Base-by-base conservation (phyloP, 2,329 filamentous ascomycete genomes). In the Aspergillus japonicus region DNA sequence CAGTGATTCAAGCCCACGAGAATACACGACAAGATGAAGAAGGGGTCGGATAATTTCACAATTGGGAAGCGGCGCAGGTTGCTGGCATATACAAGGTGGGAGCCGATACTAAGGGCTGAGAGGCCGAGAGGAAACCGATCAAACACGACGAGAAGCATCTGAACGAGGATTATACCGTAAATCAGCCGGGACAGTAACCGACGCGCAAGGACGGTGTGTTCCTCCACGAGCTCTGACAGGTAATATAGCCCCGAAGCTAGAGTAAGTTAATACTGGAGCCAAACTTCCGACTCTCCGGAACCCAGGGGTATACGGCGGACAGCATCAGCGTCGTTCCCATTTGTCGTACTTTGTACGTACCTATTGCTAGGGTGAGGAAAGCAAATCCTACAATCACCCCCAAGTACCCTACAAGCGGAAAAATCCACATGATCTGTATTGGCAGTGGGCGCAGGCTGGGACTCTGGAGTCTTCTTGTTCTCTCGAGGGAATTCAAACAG, bases 231-330 rank as follows among this genome's bases (percentile, higher is more conserved):
- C 77, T 99, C 95, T 24, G 94, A 97, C 56, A 99, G 89, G 76
- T 99, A 99, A 81, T 99, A 99, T 26, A 99, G 87, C 42, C 95
- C 95, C n/a, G 92, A 97, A 44, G 95, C 95, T 91, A 70, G 51
- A 62, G 50, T 33, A 6, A 39, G 54, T 64, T 59, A 50, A 54
- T 56, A 61, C 60, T 53, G 23, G 19, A 19, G 16, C 3, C 23
- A 19, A 10, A 47, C 11, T 21, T 29, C 7, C 7, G 14, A 33
- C 12, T 23, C 14, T 12, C 6, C n/a, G 7, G 12, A 24, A 14
- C 14, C 19, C 24, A 11, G 53, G 42, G 7, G 26, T 31, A 5
- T 7, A 24, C 19, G 47, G 3, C 21, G 19, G 23, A 21, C n/a
- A 33, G 12, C 35, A 49, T 56, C 44, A 16, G 14, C 29, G 44